Percentiles rank a stretch among this genome's conserved stretches.
phyloP scores from a whole-genome alignment of 2,329 filamentous ascomycete genomes.

The Fusarium sp. region DNA sequence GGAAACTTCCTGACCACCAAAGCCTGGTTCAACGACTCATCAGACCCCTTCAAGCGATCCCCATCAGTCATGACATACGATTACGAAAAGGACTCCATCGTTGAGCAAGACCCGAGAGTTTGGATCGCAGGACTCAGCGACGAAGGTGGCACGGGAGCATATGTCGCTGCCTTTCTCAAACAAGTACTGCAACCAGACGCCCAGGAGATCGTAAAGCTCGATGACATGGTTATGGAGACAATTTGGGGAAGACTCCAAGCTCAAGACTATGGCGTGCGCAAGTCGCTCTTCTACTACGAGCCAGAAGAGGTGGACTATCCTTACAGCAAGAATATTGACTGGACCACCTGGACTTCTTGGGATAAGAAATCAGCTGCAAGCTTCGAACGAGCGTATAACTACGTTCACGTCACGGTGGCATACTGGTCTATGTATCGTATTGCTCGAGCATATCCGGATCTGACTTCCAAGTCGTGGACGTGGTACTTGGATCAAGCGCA shows the following conservation, averaged over 20 bases:
- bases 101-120: constrained; percentile 60
- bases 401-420: constrained; percentile 65
- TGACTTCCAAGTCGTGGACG: constrained; percentile 57
- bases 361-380: constrained; percentile 57
- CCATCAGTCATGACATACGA: constrained; percentile 69
- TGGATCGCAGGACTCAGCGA: constrained; percentile 71
- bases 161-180: constrained; percentile 66
- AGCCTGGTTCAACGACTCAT: constrained; percentile 62
- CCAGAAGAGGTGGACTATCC: constrained; percentile 55
- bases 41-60: constrained; percentile 64
- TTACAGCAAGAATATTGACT: constrained; percentile 59
- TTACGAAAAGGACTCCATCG: constrained; percentile 56
- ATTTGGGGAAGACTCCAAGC: constrained; percentile 62
- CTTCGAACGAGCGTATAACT: constrained; percentile 66
- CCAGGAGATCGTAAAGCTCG: constrained; percentile 62
- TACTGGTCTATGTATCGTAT: constrained; percentile 70
- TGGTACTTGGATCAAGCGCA: constrained; percentile 69
- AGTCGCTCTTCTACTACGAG: constrained; percentile 69
- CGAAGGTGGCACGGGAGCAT: constrained; percentile 68
- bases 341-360: constrained; percentile 65
- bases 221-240: constrained; percentile 63
- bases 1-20: constrained; percentile 65
- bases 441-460: constrained; percentile 59
- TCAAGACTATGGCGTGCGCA: constrained; percentile 60
- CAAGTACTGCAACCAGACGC: constrained; percentile 62